Conservation (phyloP, 2,329 filamentous ascomycete species). For the Calonectria crousiana region DNA sequence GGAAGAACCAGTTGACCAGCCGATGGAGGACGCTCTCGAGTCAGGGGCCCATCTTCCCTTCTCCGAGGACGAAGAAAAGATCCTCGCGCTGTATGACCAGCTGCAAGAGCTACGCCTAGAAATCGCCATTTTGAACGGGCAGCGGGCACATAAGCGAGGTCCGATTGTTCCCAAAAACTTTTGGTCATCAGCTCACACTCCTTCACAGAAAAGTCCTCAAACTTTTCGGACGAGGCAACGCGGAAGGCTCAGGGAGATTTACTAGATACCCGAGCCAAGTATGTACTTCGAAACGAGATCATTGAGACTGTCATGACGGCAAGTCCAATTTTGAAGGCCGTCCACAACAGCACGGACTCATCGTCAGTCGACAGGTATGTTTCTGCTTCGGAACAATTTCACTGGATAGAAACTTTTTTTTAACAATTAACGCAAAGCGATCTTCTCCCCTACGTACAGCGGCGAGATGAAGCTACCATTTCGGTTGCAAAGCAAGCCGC, state of each 20-base stretch:
- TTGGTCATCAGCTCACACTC: slow-evolving; percentile 26
- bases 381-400: background rate
- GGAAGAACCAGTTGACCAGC: slow-evolving; percentile 44
- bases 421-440: slow-evolving; percentile 60
- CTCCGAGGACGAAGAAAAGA: slow-evolving; percentile 73
- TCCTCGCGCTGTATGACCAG: slow-evolving; percentile 78
- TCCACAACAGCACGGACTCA: slow-evolving; percentile 75
- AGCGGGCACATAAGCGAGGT: slow-evolving; percentile 54
- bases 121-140: slow-evolving; percentile 72
- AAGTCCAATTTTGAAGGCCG: slow-evolving; percentile 81
- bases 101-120: slow-evolving; percentile 80
- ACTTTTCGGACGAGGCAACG: slow-evolving; percentile 62
- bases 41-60: slow-evolving; percentile 64
- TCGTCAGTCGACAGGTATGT: slow-evolving; percentile 76
- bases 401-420: slow-evolving; percentile 9
- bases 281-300: slow-evolving; percentile 77
- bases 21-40: slow-evolving; percentile 42
- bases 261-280: slow-evolving; percentile 77
- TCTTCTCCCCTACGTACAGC: slow-evolving; percentile 73
- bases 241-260: slow-evolving; percentile 73
- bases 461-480: slow-evolving; percentile 76
- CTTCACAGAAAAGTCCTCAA: slow-evolving; percentile 39
- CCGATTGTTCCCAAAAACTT: slow-evolving; percentile 13
- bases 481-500: slow-evolving; percentile 71
- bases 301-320: slow-evolving; percentile 77